Evolutionary conservation across 2,329 filamentous ascomycete species (phyloP).

Genomic region (Aspergillus sergii): DNA sequence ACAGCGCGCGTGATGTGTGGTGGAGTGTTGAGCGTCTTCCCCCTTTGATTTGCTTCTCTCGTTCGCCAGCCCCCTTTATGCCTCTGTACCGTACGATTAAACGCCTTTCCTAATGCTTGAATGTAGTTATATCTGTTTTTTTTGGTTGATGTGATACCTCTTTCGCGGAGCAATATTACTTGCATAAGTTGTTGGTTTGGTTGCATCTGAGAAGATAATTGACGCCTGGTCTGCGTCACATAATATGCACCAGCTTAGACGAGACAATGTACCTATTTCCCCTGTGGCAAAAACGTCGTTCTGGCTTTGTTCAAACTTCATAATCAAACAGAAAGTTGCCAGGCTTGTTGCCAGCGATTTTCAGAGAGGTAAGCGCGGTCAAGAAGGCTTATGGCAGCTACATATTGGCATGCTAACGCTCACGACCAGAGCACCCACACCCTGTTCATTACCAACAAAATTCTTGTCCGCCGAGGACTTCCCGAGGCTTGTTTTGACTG

Average conservation of each 20-base stretch:
- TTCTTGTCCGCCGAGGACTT: neutral
- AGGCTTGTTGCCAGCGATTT: neutral
- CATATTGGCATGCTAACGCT: neutral
- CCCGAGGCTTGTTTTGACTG: neutral
- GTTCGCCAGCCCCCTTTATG: neutral
- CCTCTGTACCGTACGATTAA: neutral
- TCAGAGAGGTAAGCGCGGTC: neutral
- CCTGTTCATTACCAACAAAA: neutral
- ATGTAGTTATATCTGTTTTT: neutral
- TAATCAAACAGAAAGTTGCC: neutral
- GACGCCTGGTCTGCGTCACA: neutral
- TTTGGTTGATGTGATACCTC: constrained; percentile 10
- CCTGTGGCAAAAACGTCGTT: neutral
- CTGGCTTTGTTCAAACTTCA: neutral
- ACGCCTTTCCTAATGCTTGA: constrained; percentile 2
- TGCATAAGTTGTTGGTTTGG: constrained; percentile 4
- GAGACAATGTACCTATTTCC: constrained; percentile 1
- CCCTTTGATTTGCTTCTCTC: neutral
- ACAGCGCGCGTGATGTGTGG: neutral
- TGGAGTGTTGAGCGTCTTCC: neutral
- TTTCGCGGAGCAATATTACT: constrained; percentile 8
- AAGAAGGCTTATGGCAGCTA: too few relatives aligned
- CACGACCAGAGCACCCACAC: neutral
- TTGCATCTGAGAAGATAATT: neutral
- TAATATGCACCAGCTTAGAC: neutral